Evolutionary conservation across 2,329 filamentous ascomycete species (phyloP).

Genomic region (Alternaria angustiovoidea): DNA sequence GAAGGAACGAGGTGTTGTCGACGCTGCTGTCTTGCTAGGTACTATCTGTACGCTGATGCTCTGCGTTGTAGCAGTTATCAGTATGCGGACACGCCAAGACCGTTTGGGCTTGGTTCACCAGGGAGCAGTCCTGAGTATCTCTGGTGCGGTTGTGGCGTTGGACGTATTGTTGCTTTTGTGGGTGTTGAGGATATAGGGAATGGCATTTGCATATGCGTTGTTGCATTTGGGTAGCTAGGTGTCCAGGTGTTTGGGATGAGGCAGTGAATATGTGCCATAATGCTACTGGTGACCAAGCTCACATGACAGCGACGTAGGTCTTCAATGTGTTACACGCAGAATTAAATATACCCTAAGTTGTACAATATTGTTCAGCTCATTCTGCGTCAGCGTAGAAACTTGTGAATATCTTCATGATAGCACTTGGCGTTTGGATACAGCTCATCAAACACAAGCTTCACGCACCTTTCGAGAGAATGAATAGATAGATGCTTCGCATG

Average conservation of each 20-base stretch:
- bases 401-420: too few relatives aligned
- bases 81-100: conserved; percentile 43
- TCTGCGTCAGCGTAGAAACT: background rate
- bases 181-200: conserved; percentile 31
- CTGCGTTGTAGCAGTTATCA: conserved; percentile 39
- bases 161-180: conserved; percentile 44
- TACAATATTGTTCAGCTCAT: background rate
- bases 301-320: background rate
- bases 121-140: conserved; percentile 36
- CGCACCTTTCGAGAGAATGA: too few relatives aligned
- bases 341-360: background rate
- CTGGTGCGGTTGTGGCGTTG: conserved; percentile 35
- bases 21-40: conserved; percentile 74
- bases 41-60: conserved; percentile 68
- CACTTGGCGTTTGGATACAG: too few relatives aligned
- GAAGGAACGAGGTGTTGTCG: conserved; percentile 74
- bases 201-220: conserved; percentile 2
- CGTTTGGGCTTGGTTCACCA: conserved; percentile 44
- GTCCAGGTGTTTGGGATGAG: background rate
- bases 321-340: background rate
- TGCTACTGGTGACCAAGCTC: background rate
- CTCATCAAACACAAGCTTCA: too few relatives aligned
- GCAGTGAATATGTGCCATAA: background rate
- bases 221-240: conserved; percentile 5
- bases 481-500: too few relatives aligned